phyloP scores from a whole-genome alignment of 768 basidiomycete genomes.

The Boletales sp. region DNA sequence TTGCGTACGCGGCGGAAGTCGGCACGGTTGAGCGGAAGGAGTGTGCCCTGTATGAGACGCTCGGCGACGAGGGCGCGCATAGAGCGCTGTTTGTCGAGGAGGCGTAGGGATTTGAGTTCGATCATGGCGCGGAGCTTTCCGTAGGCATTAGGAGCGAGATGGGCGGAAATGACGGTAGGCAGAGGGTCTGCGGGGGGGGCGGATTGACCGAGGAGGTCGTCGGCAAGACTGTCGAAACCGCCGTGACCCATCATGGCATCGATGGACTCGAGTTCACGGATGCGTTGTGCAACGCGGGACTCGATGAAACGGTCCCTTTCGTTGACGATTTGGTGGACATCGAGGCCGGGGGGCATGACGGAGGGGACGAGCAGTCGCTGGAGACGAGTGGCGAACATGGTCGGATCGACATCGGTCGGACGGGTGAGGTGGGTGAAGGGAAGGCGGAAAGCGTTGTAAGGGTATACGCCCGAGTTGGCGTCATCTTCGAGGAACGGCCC shows the following conservation, averaged over 20 bases:
- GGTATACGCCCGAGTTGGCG: slow-evolving; percentile 76
- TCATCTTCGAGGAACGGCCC: slow-evolving; percentile 79
- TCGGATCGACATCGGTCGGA: slow-evolving; percentile 53
- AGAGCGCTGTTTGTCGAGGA: slow-evolving; percentile 88
- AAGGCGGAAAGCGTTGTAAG: slow-evolving; percentile 86
- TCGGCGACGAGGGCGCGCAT: slow-evolving; percentile 84
- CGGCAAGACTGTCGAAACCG: slow-evolving; percentile 50
- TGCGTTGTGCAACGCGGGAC: slow-evolving; percentile 82
- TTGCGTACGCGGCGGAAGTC: slow-evolving; percentile 89
- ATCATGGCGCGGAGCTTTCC: slow-evolving; percentile 88
- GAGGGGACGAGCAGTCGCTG: slow-evolving; percentile 84
- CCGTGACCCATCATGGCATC: slow-evolving; percentile 81
- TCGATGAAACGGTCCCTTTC: slow-evolving; percentile 92
- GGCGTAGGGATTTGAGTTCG: slow-evolving; percentile 85
- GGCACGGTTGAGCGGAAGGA: slow-evolving; percentile 85
- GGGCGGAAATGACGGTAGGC: slow-evolving; percentile 22
- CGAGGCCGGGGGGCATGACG: slow-evolving; percentile 86
- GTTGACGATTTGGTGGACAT: slow-evolving; percentile 85
- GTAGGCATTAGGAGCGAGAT: slow-evolving; percentile 62
- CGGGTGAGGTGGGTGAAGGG: slow-evolving; percentile 81
- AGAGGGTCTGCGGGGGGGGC: slow-evolving; percentile 8
- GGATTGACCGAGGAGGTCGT: slow-evolving; percentile 29
- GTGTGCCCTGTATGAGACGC: slow-evolving; percentile 80
- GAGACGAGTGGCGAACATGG: slow-evolving; percentile 64
- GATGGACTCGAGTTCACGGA: slow-evolving; percentile 78